Percentiles rank a stretch among this genome's conserved stretches.
Evolutionary conservation across 345 rosid species (phyloP).

Genomic region (Pseudoturritis turrita): DNA sequence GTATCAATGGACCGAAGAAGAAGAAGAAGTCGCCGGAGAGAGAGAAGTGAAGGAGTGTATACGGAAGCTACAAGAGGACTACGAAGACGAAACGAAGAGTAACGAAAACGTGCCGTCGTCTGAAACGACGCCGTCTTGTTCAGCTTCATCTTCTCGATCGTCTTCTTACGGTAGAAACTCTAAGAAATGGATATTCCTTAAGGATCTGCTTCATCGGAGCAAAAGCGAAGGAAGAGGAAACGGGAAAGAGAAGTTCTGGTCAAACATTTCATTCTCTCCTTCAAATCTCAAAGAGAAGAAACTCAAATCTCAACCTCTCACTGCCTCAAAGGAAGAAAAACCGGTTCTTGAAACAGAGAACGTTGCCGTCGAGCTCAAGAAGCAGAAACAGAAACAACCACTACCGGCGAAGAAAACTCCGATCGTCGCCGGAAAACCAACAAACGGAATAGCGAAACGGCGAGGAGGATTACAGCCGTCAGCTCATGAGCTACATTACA

Average conservation of each 20-base stretch:
- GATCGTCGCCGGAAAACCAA: slow-evolving; percentile 24
- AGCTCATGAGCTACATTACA: slow-evolving; percentile 91
- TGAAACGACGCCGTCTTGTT: slow-evolving; percentile 42
- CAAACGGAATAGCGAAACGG: slow-evolving; percentile 52
- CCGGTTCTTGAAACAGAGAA: neutral
- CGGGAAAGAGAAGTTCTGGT: slow-evolving; percentile 61
- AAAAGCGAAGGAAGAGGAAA: slow-evolving; percentile 90
- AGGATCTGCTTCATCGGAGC: slow-evolving; percentile 82
- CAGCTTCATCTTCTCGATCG: slow-evolving; percentile 79
- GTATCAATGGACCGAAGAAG: slow-evolving; percentile 35
- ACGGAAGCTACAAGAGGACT: slow-evolving; percentile 22
- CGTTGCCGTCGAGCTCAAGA: slow-evolving; percentile 13
- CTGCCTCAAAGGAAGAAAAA: slow-evolving; percentile 19
- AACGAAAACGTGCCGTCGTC: slow-evolving; percentile 28
- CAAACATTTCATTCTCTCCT: slow-evolving; percentile 61
- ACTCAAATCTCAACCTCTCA: slow-evolving; percentile 10
- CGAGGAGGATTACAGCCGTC: slow-evolving; percentile 71
- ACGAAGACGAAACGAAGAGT: slow-evolving; percentile 8
- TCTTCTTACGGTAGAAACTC: slow-evolving; percentile 93
- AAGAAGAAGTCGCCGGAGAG: neutral
- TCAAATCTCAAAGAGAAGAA: slow-evolving; percentile 50
- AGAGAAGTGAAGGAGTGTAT: slow-evolving; percentile 18
- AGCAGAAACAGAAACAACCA: slow-evolving; percentile 39
- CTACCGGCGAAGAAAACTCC: slow-evolving; percentile 36
- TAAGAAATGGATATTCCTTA: slow-evolving; percentile 83